Evolutionary conservation across 1,139 yeast species (phyloP).

Genomic region (Yamadazyma diddensiae): DNA sequence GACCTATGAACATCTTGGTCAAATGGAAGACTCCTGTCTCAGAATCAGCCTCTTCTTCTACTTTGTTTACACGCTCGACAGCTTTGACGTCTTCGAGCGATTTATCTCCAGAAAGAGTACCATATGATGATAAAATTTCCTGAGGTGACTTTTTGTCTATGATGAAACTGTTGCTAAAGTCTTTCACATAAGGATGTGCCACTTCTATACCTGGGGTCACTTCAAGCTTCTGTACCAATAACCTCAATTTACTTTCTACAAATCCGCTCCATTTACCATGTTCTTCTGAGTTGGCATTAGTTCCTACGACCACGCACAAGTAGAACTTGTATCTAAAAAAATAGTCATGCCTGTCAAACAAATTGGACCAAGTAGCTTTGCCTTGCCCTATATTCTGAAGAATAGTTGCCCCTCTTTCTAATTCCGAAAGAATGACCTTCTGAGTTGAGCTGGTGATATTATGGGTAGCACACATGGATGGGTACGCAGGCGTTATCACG

Average conservation of each 20-base stretch:
- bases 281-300: slow-evolving; percentile 63
- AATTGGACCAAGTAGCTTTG: slow-evolving; percentile 66
- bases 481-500: slow-evolving; percentile 98
- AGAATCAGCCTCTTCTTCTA: neutral
- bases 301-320: slow-evolving; percentile 75
- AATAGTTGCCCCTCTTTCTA: slow-evolving; percentile 68
- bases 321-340: slow-evolving; percentile 84
- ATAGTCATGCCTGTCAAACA: slow-evolving; percentile 76
- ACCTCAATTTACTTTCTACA: slow-evolving; percentile 83
- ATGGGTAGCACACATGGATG: slow-evolving; percentile 99
- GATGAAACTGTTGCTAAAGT: slow-evolving; percentile 68
- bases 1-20: slow-evolving; percentile 77
- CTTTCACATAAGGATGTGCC: slow-evolving; percentile 90
- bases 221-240: slow-evolving; percentile 80
- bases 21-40: slow-evolving; percentile 46
- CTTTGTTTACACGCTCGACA: slow-evolving; percentile 2
- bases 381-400: slow-evolving; percentile 69
- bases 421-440: slow-evolving; percentile 69
- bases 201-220: slow-evolving; percentile 66
- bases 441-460: slow-evolving; percentile 88
- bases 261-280: slow-evolving; percentile 89
- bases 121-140: slow-evolving; percentile 54
- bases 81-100: neutral
- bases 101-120: slow-evolving; percentile 23
- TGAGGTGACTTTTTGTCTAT: slow-evolving; percentile 34